These are phyloP conservation scores for Phytophthora ohioensis DNA, from an alignment of 352 stramenopile genomes.

Conservation along the genomic window DNA sequence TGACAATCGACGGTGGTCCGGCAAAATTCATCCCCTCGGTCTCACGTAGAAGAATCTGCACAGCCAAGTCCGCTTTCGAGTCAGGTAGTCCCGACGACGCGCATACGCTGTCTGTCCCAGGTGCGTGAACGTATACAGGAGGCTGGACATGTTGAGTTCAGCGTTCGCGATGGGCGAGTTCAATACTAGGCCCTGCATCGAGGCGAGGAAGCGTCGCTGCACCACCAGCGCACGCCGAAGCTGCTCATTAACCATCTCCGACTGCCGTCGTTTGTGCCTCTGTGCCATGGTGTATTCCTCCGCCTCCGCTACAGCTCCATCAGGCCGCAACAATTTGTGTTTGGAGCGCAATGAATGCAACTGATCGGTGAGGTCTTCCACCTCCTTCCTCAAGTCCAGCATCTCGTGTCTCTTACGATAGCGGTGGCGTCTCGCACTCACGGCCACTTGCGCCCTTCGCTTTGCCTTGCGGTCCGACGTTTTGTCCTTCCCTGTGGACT, in stretches of 20 bases:
- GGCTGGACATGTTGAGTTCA: conserved; percentile 56
- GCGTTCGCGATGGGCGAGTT: conserved; percentile 33
- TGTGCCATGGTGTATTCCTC: conserved; percentile 46
- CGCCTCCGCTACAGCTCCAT: conserved; percentile 34
- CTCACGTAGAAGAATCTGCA: conserved; percentile 60
- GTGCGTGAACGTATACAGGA: conserved; percentile 69
- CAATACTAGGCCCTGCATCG: conserved; percentile 49
- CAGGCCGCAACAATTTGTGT: conserved; percentile 36
- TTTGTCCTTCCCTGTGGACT: background rate
- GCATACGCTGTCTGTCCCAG: conserved; percentile 46
- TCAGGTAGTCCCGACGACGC: conserved; percentile 55
- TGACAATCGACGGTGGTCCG: conserved; percentile 48
- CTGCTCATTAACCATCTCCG: conserved; percentile 57
- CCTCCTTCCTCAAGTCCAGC: conserved; percentile 48
- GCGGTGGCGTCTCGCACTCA: conserved; percentile 35
- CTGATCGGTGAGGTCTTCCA: conserved; percentile 42
- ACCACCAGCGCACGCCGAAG: conserved; percentile 57
- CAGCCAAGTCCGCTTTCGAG: conserved; percentile 60
- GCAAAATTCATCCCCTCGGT: conserved; percentile 47
- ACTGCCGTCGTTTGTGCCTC: conserved; percentile 41
- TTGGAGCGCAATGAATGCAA: conserved; percentile 45
- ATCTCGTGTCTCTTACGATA: conserved; percentile 55
- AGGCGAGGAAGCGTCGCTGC: conserved; percentile 54
- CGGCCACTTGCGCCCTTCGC: conserved; percentile 31
- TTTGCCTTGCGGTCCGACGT: conserved; percentile 27